Evolutionary conservation across 192 early-diverging fungal species (phyloP), one percentile per base, ranked within the genome.

Genomic region (Lunasporangiospora selenospora): DNA sequence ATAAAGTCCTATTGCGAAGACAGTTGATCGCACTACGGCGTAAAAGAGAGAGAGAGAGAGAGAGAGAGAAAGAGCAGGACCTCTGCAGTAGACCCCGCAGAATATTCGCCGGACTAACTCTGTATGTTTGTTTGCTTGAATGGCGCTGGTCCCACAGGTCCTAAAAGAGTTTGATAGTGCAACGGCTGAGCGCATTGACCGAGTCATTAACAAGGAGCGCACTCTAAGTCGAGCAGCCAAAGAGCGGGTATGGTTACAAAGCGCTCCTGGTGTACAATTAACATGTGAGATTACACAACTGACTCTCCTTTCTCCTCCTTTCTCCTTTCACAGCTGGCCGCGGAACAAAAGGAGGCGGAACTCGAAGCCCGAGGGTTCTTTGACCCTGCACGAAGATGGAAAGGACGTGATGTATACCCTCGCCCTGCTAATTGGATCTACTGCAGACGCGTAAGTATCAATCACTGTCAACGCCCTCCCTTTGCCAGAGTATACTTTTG

Each of bases 341-440:
- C 61, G 0, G 69, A 73, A 42, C 69, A 63, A 41, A 73, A 73
- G 26, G 69, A 73, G 33, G 69, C 61, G 0, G 69, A 73, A n/a
- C 45, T 61, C 12, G 69, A 73, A 36, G 61, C 61, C 34, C 45
- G 60, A 2, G 69, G 69, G 6, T 73, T 73, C 49, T 73, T 73
- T 63, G 60, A 73, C 33, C 69, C 69, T n/a, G 55, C 55, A 30
- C 61, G 55, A 30, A 59, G 69, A n/a, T 63, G 69, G 69, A 73
- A 73, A 27, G 69, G 69, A 11, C 69, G 69, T 21, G 69, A 73
- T 53, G 69, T 63, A 9, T 73, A 73, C 23, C 69, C 69, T 19
- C 24, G 69, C 26, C 69, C 69, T 16, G 38, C 60, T 11, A 73
- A 73, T 30, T 73, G 69, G 69, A 61, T 73, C n/a, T 73, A 73